Base-by-base conservation (phyloP, 1,139 yeast species). In the Suhomyces panamericanus region DNA sequence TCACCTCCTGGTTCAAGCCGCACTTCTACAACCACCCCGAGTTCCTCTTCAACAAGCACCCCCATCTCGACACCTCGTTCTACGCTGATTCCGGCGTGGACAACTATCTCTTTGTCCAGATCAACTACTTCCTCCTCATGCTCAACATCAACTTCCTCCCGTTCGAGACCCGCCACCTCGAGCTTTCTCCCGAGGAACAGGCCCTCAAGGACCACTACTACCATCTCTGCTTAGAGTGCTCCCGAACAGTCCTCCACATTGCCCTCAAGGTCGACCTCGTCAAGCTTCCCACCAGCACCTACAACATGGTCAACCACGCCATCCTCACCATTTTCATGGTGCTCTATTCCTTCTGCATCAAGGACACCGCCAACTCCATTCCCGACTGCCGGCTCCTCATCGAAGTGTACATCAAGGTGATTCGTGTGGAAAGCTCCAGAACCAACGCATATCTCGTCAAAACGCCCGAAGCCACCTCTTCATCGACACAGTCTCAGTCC, bases 71-170 rank as follows among this genome's bases (percentile, higher is more conserved):
- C 11, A 7, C 32, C 12, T 13, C 13, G 3, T 32, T 33, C 13
- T 38, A 42, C 24, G 28, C 27, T 13, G 44, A 41, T 13, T 30
- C 34, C 4, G 35, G 35, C 14, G 27, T 44, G 6, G 68, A 63
- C 40, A 47, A 48, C 15, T 35, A 60, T 10, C 46, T 68, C 12
- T 52, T 55, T 2, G 46, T 62, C 12, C 69, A 67, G 31, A 53
- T 69, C 32, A 53, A 64, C 0, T 70, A 48, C 50, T 67, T 70
- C 45, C 49, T 59, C n/a, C 75, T 70, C 48, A 47, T 69, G 40
- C 61, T 68, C 69, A 60, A 63, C 10, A 63, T 67, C 31, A 70
- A 70, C 51, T 51, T 70, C 32, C 51, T 68, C 14, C 56, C 56
- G 12, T 42, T 36, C 11, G 62, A 63, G 37, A 35, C 51, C 11